A percentile compares a stretch with the other conserved stretches of the same genome.
These are phyloP conservation scores for Backusella sp. DNA, from an alignment of 192 early-diverging fungal genomes.

Conservation along the genomic window DNA sequence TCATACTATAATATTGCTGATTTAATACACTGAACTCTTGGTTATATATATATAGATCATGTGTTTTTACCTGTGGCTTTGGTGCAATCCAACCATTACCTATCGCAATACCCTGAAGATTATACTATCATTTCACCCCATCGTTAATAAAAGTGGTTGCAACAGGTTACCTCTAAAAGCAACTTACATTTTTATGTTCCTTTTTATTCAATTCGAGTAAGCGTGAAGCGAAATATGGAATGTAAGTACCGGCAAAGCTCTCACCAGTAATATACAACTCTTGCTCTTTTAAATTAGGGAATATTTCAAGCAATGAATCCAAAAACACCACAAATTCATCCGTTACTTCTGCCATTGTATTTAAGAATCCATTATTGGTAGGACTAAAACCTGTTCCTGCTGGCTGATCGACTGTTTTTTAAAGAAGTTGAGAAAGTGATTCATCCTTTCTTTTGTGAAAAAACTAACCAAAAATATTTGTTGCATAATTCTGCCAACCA, in stretches of 20 bases:
- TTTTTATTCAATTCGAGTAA: slow-evolving; percentile 41
- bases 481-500: slow-evolving; percentile 61
- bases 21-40: neutral
- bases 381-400: slow-evolving; percentile 64
- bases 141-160: neutral
- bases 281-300: neutral
- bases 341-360: slow-evolving; percentile 45
- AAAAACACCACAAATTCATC: slow-evolving; percentile 3
- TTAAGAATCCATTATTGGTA: slow-evolving; percentile 35
- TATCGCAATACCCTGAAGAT: slow-evolving; percentile 55
- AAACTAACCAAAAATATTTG: slow-evolving; percentile 51
- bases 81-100: slow-evolving; percentile 70
- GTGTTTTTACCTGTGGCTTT: slow-evolving; percentile 44
- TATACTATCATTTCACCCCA: slow-evolving; percentile 28
- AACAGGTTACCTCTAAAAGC: neutral
- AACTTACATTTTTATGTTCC: slow-evolving; percentile 10
- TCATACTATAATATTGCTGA: slow-evolving; percentile 36
- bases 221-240: slow-evolving; percentile 54
- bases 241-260: slow-evolving; percentile 64
- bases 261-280: slow-evolving; percentile 59
- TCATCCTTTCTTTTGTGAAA: neutral
- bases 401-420: slow-evolving; percentile 57
- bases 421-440: neutral
- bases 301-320: neutral
- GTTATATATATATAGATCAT: neutral